Base-by-base conservation (phyloP, 1,139 yeast genomes). In the Blastobotrys buckinghamii region DNA sequence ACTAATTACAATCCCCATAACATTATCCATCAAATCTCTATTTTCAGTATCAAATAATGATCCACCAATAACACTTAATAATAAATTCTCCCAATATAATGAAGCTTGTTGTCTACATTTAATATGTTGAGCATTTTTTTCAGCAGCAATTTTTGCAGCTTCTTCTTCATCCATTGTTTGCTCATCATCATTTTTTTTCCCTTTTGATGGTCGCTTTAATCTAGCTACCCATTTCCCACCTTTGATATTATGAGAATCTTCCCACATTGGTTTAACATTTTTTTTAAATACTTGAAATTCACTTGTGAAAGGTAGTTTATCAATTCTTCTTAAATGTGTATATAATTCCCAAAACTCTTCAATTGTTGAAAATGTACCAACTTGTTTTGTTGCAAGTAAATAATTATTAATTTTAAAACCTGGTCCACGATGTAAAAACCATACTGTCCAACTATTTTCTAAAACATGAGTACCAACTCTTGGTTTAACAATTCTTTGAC, bases 191-290 rank as follows among this genome's bases (percentile, higher is more conserved):
- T 42, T 17, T 51, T 45, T 48, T 17, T 53, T 50, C 13, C 55
- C 57, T 43, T 57, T 56, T 37, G 56, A 49, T 13, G 65, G 66
- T 29, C 70, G 58, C 39, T 58, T 57, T 44, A 80, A 73, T 52
- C 82, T 70, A 56, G 79, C 75, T 34, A 77, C 76, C 86, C 86
- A 82, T 57, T 84, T 72, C 2, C 88, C 88, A 38, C 87, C 87
- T 48, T 73, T 69, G 43, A 74, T 66, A 60, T 82, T 81, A 49
- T 74, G 70, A 1, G 86, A 84, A 59, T 82, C 87, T 61, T 82
- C 87, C 85, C 87, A 81, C 50, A 80, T 78, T 17, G 88, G 88
- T 58, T 77, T 77, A 40, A 82, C 76, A 1, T 85, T 85, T 42
- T 77, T 71, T 57, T 80, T 78, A 66, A 82, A 82, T 15, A 82